These are phyloP conservation scores for Fusarium sarcochroum DNA, from an alignment of 2,329 filamentous ascomycete genomes.

Conservation along the genomic window DNA sequence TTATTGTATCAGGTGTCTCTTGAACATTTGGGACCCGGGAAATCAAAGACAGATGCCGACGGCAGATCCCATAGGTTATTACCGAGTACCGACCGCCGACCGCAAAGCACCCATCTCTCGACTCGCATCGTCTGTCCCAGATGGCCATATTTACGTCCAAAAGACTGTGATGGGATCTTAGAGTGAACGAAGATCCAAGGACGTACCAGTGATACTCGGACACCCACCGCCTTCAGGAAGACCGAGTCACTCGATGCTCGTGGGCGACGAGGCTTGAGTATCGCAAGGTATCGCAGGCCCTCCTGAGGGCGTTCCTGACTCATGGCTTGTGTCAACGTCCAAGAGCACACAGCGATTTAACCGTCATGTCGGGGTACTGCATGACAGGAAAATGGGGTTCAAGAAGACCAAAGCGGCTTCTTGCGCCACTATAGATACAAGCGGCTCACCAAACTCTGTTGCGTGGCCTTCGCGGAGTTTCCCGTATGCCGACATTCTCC, in stretches of 20 bases:
- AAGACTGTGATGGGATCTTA: too few species aligned
- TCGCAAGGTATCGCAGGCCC: neutral
- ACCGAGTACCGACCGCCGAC: neutral
- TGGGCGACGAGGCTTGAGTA: neutral
- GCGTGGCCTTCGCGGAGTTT: neutral
- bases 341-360: too few species aligned
- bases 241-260: neutral
- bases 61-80: neutral
- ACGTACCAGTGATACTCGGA: neutral
- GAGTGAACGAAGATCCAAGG: neutral
- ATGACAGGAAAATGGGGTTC: too few species aligned
- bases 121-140: neutral
- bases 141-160: too few species aligned
- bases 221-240: neutral
- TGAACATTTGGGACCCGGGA: too few species aligned
- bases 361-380: too few species aligned
- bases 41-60: neutral
- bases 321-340: too few species aligned
- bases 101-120: neutral
- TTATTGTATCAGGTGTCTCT: neutral
- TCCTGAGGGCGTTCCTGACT: too few species aligned
- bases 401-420: neutral
- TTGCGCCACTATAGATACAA: neutral
- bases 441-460: neutral
- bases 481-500: too few species aligned